Evolutionary conservation across 371 early-diverging fungal genomes (phyloP), one percentile per base, ranked within the genome.

Genomic region (Nematocida ausubeli): DNA sequence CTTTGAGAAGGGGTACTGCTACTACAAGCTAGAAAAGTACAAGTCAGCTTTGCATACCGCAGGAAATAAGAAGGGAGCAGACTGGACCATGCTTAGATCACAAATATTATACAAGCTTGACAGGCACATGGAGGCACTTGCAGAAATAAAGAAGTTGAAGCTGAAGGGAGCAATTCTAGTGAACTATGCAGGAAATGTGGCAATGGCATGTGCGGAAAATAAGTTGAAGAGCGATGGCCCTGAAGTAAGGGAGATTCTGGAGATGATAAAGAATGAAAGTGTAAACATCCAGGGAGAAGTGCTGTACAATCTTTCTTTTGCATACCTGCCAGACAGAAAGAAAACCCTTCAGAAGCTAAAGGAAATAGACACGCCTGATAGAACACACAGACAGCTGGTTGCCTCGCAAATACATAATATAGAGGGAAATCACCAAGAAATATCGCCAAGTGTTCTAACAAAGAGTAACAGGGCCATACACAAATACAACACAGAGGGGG

Each of bases 11-110:
- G 71, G 42, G 19, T 71, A 71, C 63, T 71, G 71, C 51, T 71
- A 62, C 50, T 71, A 71, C 63, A 71, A 62, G 63, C 39, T 71
- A 62, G 57, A 32, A 50, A 71, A 62, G 49, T 71, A 60, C 71
- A 40, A 62, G 63, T 14, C 30, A 1, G 54, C 57, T 30, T 34
- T 71, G 35, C 32, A 71, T n/a, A 71, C 71, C 1, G 71, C 71
- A 2, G 63, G 50, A 50, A 58, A 52, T 14, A 71, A 71, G 51
- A 40, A 71, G 32, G 58, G 62, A 19, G 37, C 34, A 26, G 34
- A 40, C 16, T 71, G 71, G 71, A 51, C 32, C 28, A n/a, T 50
- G 5, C 44, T 71, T 7, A 71, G 71, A 52, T 63, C 57, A 62
- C 71, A 71, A 51, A 57, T 52, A 57, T 62, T 39, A 34, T 71